Conservation (phyloP, 805 yeast species). For the Candida ulmi region DNA sequence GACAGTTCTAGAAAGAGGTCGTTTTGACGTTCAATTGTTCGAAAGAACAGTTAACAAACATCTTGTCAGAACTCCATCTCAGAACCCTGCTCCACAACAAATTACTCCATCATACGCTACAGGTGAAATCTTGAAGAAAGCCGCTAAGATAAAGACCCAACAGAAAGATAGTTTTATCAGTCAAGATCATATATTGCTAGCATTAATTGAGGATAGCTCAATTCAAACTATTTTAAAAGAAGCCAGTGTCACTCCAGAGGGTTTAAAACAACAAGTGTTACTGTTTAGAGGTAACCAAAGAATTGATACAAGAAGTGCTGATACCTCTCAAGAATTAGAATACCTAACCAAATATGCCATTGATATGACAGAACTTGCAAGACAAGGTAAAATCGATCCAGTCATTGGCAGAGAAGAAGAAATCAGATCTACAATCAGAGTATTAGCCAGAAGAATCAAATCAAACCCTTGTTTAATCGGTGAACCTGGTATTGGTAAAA, state of each 20-base stretch:
- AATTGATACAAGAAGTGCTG: conserved; percentile 92
- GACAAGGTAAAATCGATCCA: conserved; percentile 93
- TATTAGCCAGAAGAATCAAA: conserved; percentile 93
- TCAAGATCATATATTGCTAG: conserved; percentile 88
- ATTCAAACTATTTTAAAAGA: conserved; percentile 71
- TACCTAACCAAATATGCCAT: conserved; percentile 85
- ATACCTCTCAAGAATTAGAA: conserved; percentile 78
- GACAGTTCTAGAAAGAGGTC: conserved; percentile 76
- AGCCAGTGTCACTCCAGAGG: conserved; percentile 58
- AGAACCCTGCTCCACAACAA: conserved; percentile 83
- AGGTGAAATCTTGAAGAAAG: conserved; percentile 66
- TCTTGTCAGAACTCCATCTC: conserved; percentile 81
- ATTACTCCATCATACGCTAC: conserved; percentile 71
- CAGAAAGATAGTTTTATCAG: conserved; percentile 92
- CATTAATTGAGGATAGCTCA: conserved; percentile 73
- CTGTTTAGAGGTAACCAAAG: conserved; percentile 84
- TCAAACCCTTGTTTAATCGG: conserved; percentile 96
- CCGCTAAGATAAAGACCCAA: conserved; percentile 71
- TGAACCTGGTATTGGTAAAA: conserved; percentile 99
- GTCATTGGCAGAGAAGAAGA: conserved; percentile 99
- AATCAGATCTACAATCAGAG: conserved; percentile 90
- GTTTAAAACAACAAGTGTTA: conserved; percentile 70
- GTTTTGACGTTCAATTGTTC: conserved; percentile 80
- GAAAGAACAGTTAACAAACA: conserved; percentile 77
- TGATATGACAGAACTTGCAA: conserved; percentile 89